Percentiles rank a stretch among this genome's conserved stretches.
These are phyloP conservation scores for Posidonia australis DNA, from an alignment of 106 monocot species.

Conservation along the genomic window DNA sequence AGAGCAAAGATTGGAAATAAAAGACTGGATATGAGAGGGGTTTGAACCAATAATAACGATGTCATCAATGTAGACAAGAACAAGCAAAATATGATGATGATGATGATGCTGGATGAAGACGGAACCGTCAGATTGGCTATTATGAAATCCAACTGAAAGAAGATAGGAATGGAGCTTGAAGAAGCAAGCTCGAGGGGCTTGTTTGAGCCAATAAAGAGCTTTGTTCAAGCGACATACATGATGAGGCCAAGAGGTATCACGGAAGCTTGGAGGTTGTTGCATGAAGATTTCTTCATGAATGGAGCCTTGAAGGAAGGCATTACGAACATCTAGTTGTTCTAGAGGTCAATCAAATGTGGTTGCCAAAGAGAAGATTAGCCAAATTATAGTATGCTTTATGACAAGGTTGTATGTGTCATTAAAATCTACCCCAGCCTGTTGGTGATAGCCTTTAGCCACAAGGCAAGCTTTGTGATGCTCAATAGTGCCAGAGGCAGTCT, in stretches of 20 bases:
- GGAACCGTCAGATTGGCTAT: not conserved
- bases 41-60: not conserved
- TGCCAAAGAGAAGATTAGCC: not conserved
- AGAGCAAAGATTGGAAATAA: too few relatives aligned
- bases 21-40: too few relatives aligned
- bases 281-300: not conserved
- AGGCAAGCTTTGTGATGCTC: not conserved
- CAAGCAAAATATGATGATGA: not conserved
- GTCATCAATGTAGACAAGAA: conserved; percentile 7
- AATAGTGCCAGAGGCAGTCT: not conserved
- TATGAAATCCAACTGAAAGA: not conserved
- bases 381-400: not conserved
- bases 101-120: not conserved
- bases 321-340: conserved; percentile 3
- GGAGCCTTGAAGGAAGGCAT: conserved; percentile 1
- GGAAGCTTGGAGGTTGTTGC: not conserved
- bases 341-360: too few relatives aligned
- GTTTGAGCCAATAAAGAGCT: not conserved
- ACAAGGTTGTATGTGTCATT: not conserved
- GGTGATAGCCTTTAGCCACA: not conserved
- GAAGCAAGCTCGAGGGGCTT: not conserved
- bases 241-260: not conserved
- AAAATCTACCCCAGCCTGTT: not conserved
- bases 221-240: not conserved
- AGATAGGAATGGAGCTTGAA: not conserved